Conservation (phyloP, 371 early-diverging fungal species). For the Apophysomyces sp. region DNA sequence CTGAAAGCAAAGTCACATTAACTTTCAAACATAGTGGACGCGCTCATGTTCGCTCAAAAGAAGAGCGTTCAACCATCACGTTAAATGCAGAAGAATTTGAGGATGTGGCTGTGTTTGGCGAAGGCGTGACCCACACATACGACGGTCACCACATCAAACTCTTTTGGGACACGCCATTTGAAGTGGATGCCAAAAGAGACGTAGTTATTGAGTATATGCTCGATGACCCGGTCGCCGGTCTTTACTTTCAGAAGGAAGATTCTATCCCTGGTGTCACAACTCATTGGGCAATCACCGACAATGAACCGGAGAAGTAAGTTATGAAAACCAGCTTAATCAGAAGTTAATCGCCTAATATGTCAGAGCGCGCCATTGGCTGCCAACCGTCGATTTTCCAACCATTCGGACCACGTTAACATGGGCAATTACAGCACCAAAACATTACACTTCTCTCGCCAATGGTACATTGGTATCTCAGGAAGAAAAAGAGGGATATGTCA, state of each 20-base stretch:
- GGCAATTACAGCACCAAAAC: conserved; percentile 42
- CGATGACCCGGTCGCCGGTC: conserved; percentile 41
- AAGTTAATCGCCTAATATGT: conserved; percentile 14
- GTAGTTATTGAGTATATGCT: conserved; percentile 41
- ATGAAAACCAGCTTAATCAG: neutral
- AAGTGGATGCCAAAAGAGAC: conserved; percentile 17
- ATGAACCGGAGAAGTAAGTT: conserved; percentile 43
- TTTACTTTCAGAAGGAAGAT: conserved; percentile 25
- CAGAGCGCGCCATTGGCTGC: conserved; percentile 55
- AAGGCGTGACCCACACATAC: conserved; percentile 26
- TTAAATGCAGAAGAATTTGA: conserved; percentile 43
- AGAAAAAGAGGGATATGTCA: conserved; percentile 24
- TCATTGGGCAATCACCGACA: conserved; percentile 28
- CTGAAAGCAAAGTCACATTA: conserved; percentile 18
- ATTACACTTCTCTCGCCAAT: conserved; percentile 50
- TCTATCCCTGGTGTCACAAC: conserved; percentile 4
- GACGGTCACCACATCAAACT: conserved; percentile 42
- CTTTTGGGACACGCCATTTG: conserved; percentile 39
- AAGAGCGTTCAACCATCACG: conserved; percentile 11
- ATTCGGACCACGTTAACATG: conserved; percentile 52
- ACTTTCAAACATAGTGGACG: conserved; percentile 30
- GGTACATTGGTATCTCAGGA: conserved; percentile 33
- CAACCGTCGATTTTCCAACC: conserved; percentile 57
- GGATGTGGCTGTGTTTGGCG: conserved; percentile 27
- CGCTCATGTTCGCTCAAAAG: conserved; percentile 6